Evolutionary conservation across 352 stramenopile species (phyloP), one percentile per base, ranked within the genome.

Genomic region (Globisporangium echinulatum): DNA sequence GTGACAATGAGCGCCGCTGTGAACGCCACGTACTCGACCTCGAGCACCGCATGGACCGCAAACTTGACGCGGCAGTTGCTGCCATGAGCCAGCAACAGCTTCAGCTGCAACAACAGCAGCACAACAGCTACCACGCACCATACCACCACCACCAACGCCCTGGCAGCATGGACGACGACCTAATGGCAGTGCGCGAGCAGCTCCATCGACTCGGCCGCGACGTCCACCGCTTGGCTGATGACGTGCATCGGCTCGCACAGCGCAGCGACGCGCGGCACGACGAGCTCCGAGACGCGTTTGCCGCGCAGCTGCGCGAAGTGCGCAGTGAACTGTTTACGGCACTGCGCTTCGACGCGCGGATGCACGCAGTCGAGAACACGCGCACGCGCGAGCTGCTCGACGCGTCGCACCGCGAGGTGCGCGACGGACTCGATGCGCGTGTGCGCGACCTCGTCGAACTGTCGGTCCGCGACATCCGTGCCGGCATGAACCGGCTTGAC

Each of bases 311-410:
- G 1, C 49, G 68, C 17, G 72, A 81, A 2, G 52, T 84, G 0
- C 68, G 67, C 14, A 64, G 62, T 3, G 63, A 82, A 51, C 3
- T 88, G 48, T 85, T 85, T 62, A 61, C 65, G 39, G 63, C 72
- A 5, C 56, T 88, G 2, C 50, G 62, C 15, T 68, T 72, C 43
- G 74, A 88, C 56, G 77, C 75, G 10, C 56, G 54, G 17, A 62
- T 66, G 49, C 75, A 88, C 61, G 58, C 62, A 13, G 64, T 59
- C 10, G 74, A 82, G 49, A 85, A 83, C 54, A 67, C 57, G n/a
- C 71, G 72, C 8, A 49, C 82, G 6, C 65, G 64, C 4, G 66
- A 70, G 8, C 43, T 37, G 9, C 3, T 48, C n/a, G 52, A 56
- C 59, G 72, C 9, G 14, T 48, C 43, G 43, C 43, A 48, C 14